A percentile compares a stretch with the other conserved stretches of the same genome.
Evolutionary conservation across 2,329 filamentous ascomycete species (phyloP).

Genomic region (Colletotrichum musicola): DNA sequence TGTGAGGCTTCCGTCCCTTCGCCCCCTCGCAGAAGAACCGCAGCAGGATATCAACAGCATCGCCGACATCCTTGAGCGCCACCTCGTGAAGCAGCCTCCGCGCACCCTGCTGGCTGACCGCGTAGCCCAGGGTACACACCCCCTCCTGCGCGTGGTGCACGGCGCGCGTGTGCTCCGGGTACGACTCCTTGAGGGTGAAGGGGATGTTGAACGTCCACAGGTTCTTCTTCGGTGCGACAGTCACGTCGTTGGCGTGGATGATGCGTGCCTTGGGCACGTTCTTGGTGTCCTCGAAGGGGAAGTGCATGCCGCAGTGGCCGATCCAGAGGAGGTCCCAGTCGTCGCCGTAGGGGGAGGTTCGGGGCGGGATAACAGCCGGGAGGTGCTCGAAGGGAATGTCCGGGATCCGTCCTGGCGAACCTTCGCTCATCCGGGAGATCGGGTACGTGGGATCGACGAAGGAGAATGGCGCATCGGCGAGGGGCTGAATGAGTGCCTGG

Average conservation of each 20-base stretch:
- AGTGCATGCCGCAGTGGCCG: constrained; percentile 59
- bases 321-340: constrained; percentile 66
- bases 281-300: constrained; percentile 42
- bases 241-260: constrained; percentile 49
- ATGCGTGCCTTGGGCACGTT: constrained; percentile 47
- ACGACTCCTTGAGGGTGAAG: constrained; percentile 50
- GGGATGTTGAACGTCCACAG: constrained; percentile 51
- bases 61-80: constrained; percentile 54
- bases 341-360: constrained; percentile 60
- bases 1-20: constrained; percentile 49
- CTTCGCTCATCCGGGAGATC: neutral
- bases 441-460: constrained; percentile 46
- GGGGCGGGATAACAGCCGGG: constrained; percentile 38
- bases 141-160: constrained; percentile 56
- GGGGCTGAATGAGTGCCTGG: constrained; percentile 50
- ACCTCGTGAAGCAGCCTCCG: constrained; percentile 57
- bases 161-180: constrained; percentile 57
- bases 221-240: constrained; percentile 50
- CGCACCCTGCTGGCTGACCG: constrained; percentile 58
- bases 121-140: constrained; percentile 59
- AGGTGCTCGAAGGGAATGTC: constrained; percentile 43
- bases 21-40: constrained; percentile 59
- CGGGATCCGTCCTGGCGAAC: constrained; percentile 2
- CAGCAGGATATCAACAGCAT: constrained; percentile 59
- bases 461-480: constrained; percentile 19